phyloP scores from a whole-genome alignment of 2,329 filamentous ascomycete genomes.

The Aureobasidium subglaciale region DNA sequence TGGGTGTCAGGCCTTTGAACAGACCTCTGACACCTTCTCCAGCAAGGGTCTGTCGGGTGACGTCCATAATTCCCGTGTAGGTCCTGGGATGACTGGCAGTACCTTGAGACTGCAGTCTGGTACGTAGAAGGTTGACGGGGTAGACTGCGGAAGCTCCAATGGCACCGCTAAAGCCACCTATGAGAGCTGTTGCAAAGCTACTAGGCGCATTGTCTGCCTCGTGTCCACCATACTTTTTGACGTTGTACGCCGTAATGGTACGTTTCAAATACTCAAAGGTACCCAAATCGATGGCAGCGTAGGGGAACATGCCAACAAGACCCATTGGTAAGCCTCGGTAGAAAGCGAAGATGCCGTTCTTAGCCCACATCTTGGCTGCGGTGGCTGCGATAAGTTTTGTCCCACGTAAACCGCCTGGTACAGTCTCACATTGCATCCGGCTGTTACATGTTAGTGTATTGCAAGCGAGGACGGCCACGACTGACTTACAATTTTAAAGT shows the following conservation, averaged over 20 bases:
- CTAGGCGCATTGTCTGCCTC: constrained; percentile 71
- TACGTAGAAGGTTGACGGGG: constrained; percentile 87
- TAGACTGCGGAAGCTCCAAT: constrained; percentile 93
- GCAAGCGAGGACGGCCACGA: constrained; percentile 15
- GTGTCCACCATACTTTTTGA: constrained; percentile 62
- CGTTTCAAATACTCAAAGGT: constrained; percentile 91
- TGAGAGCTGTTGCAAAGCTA: constrained; percentile 77
- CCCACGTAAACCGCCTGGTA: constrained; percentile 74
- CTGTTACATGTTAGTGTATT: constrained; percentile 30
- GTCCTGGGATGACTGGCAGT: constrained; percentile 85
- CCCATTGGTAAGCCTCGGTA: constrained; percentile 94
- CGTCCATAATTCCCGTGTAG: constrained; percentile 87
- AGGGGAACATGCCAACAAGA: constrained; percentile 92
- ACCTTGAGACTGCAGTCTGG: constrained; percentile 86
- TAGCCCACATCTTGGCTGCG: constrained; percentile 75
- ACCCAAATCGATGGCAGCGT: constrained; percentile 91
- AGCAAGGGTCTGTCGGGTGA: constrained; percentile 72
- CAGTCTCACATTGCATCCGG: constrained; percentile 90
- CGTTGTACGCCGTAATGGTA: constrained; percentile 62
- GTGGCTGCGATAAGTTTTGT: constrained; percentile 77
- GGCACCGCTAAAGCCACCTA: constrained; percentile 85
- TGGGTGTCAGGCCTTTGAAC: constrained; percentile 92
- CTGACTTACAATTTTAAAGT: constrained; percentile 61
- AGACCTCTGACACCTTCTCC: constrained; percentile 79
- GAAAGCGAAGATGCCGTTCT: constrained; percentile 66